Percentiles rank a stretch among this genome's conserved stretches.
Evolutionary conservation across 257 asterid species (phyloP).

Genomic region (Primulina tabacum): DNA sequence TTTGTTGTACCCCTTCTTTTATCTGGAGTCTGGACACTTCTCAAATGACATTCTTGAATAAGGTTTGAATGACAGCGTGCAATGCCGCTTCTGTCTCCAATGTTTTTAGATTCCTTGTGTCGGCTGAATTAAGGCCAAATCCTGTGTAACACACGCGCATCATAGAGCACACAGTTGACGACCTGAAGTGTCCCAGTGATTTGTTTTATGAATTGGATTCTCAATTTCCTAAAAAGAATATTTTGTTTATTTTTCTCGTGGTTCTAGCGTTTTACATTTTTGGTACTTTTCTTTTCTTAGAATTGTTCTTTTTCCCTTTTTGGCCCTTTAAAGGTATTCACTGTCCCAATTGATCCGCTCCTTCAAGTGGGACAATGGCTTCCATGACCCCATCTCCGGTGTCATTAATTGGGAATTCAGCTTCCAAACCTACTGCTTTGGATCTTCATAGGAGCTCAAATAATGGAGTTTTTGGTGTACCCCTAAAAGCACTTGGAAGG

Average conservation of each 20-base stretch:
- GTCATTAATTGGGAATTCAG: neutral
- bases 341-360: neutral
- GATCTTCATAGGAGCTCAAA: neutral
- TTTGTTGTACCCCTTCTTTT: neutral
- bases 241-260: neutral
- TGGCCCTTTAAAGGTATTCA: neutral
- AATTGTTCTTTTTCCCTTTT: neutral
- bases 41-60: neutral
- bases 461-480: constrained; percentile 4
- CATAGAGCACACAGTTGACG: neutral
- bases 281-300: neutral
- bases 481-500: neutral
- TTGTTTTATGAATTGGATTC: neutral
- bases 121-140: neutral
- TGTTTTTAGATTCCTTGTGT: neutral
- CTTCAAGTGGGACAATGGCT: neutral
- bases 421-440: neutral
- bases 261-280: neutral
- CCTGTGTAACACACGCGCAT: neutral
- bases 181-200: neutral
- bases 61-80: neutral
- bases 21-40: too few species aligned
- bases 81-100: neutral
- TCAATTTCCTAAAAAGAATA: neutral
- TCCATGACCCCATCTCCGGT: neutral